Evolutionary conservation across 768 basidiomycete genomes (phyloP).

Genomic region (Dacryopinax spathularia): DNA sequence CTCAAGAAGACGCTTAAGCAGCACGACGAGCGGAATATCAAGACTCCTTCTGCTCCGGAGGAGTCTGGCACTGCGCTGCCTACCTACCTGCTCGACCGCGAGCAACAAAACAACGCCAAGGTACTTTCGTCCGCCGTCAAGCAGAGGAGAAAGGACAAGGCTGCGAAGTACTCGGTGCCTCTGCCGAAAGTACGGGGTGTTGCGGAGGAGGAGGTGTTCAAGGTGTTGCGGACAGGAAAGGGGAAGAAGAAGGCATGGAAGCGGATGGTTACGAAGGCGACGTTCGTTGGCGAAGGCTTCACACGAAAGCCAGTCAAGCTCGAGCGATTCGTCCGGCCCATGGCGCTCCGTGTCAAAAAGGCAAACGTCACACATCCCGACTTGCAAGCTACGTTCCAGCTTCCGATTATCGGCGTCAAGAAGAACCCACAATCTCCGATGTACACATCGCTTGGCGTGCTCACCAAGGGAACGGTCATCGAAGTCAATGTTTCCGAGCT

Average conservation of each 20-base stretch:
- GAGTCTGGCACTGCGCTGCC: constrained; percentile 86
- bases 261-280: constrained; percentile 98
- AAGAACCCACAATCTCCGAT: constrained; percentile 99
- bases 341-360: constrained; percentile 95
- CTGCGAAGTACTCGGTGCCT: constrained; percentile 93
- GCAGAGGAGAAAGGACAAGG: constrained; percentile 97
- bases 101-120: constrained; percentile 97
- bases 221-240: constrained; percentile 96
- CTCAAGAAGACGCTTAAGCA: constrained; percentile 99
- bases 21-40: constrained; percentile 97
- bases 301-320: constrained; percentile 98
- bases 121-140: constrained; percentile 91
- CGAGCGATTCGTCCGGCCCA: constrained; percentile 94
- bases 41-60: constrained; percentile 59
- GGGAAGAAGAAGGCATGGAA: constrained; percentile 95
- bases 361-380: constrained; percentile 99
- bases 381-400: constrained; percentile 94
- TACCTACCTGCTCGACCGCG: constrained; percentile 89
- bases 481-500: constrained; percentile 99
- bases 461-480: constrained; percentile 96
- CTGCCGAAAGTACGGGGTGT: constrained; percentile 94
- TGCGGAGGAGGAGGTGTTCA: constrained; percentile 99
- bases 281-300: constrained; percentile 95
- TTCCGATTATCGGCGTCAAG: constrained; percentile 95
- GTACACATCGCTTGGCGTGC: constrained; percentile 90